phyloP scores from a whole-genome alignment of 805 yeast species.

The Schwanniomyces polymorphus region DNA sequence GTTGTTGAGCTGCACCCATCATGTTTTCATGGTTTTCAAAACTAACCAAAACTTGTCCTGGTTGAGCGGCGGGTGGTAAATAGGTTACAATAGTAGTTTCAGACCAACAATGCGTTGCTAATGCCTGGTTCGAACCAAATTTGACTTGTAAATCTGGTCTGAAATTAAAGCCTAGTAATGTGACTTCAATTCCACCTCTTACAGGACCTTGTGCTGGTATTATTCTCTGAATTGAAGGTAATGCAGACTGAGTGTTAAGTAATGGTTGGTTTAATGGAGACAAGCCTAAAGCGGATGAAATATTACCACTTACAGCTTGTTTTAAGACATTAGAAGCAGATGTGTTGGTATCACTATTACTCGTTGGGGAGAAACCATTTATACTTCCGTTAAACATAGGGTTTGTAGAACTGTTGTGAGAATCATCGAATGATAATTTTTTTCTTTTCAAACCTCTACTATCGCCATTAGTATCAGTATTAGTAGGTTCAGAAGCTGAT shows the following conservation, averaged over 20 bases:
- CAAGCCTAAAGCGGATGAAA: conserved; percentile 4
- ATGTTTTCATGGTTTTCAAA: conserved; percentile 54
- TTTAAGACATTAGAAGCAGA: conserved; percentile 13
- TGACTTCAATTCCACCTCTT: conserved; percentile 94
- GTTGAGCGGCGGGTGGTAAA: conserved; percentile 84
- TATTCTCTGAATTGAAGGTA: conserved; percentile 75
- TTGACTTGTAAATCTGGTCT: conserved; percentile 78
- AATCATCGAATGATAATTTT: conserved; percentile 48
- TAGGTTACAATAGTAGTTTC: conserved; percentile 91
- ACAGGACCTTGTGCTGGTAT: conserved; percentile 96
- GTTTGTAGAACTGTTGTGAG: conserved; percentile 31
- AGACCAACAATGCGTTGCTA: conserved; percentile 95
- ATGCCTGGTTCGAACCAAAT: conserved; percentile 78
- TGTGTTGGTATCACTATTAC: conserved; percentile 46
- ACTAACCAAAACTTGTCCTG: conserved; percentile 92
- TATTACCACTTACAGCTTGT: conserved; percentile 3
- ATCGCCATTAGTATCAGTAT: conserved; percentile 30
- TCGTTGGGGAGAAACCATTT: conserved; percentile 45
- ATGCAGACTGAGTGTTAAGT: conserved; percentile 8
- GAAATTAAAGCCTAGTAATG: conserved; percentile 85
- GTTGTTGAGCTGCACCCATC: conserved; percentile 29
- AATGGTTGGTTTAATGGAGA: conserved; percentile 9
- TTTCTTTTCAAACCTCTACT: conserved; percentile 49
- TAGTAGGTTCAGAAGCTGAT: conserved; percentile 53
- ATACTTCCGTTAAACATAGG: conserved; percentile 40